A percentile compares a stretch with the other conserved stretches of the same genome.
Conservation (phyloP, 164 flowering plant genomes). For the Kingdonia uniflora region DNA sequence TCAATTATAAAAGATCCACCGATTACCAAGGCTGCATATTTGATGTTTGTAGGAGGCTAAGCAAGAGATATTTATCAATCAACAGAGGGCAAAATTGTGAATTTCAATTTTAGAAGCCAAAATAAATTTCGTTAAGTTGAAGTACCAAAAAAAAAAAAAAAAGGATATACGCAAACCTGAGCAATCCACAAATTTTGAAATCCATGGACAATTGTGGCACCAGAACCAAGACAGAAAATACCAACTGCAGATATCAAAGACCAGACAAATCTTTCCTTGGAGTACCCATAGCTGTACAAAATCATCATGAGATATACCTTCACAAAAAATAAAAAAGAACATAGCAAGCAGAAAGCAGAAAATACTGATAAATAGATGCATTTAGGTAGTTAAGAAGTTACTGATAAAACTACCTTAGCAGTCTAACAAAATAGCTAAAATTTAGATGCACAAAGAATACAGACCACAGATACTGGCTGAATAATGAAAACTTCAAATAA, state of each 20-base stretch:
- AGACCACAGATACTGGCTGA: too few relatives aligned
- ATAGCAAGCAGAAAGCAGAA: neutral
- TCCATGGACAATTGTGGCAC: conserved; percentile 95
- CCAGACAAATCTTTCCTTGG: conserved; percentile 98
- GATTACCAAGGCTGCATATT: conserved; percentile 88
- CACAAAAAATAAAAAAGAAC: neutral
- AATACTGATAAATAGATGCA: too few relatives aligned
- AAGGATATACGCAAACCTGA: conserved; percentile 32
- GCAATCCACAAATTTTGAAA: conserved; percentile 85
- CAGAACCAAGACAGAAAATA: conserved; percentile 96
- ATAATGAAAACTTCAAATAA: too few relatives aligned
- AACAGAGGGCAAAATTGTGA: conserved; percentile 4
- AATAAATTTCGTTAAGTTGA: too few relatives aligned
- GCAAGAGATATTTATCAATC: conserved; percentile 17
- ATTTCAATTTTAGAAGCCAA: too few relatives aligned
- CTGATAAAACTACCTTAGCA: too few relatives aligned
- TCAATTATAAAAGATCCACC: conserved; percentile 91
- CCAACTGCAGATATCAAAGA: conserved; percentile 99
- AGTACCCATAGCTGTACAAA: conserved; percentile 83
- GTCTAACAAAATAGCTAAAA: too few relatives aligned
- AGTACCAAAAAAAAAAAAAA: neutral
- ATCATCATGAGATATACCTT: neutral
- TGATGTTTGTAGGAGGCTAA: conserved; percentile 70
- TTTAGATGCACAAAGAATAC: too few relatives aligned
- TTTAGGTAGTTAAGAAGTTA: too few relatives aligned